These are phyloP conservation scores for Dactylellina parvicollis DNA, from an alignment of 2,329 filamentous ascomycete genomes.

Conservation along the genomic window DNA sequence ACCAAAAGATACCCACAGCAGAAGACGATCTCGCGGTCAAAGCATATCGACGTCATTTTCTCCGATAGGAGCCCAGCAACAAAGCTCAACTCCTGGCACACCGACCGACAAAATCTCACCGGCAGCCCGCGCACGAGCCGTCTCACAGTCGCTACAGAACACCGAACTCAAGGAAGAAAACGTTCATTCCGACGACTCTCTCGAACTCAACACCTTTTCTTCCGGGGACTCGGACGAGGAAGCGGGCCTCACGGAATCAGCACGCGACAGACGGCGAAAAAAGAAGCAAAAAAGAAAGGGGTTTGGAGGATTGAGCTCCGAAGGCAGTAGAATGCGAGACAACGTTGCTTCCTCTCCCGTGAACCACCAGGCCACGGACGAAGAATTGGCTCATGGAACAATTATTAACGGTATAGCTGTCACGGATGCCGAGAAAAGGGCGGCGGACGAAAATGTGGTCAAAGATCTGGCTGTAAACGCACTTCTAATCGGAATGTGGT, in stretches of 20 bases:
- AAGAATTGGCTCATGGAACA: constrained; percentile 42
- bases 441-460: constrained; percentile 78
- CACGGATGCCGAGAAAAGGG: constrained; percentile 71
- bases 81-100: constrained; percentile 21
- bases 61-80: constrained; percentile 19
- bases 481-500: constrained; percentile 86
- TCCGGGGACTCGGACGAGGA: constrained; percentile 73
- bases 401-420: constrained; percentile 64
- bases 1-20: constrained; percentile 25
- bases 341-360: constrained; percentile 75
- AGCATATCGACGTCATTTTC: constrained; percentile 52
- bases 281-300: constrained; percentile 62
- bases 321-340: constrained; percentile 72
- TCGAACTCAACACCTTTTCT: constrained; percentile 46
- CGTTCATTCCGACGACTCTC: constrained; percentile 19
- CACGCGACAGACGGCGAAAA: constrained; percentile 74
- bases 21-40: constrained; percentile 47
- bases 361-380: constrained; percentile 60
- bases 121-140: constrained; percentile 27
- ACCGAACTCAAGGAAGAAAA: constrained; percentile 36
- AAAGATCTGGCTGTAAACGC: constrained; percentile 77
- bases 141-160: constrained; percentile 41
- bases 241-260: constrained; percentile 76
- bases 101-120: constrained; percentile 41
- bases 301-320: constrained; percentile 60